Base-by-base conservation (phyloP, 768 basidiomycete species). In the Rhizopogon sp. region DNA sequence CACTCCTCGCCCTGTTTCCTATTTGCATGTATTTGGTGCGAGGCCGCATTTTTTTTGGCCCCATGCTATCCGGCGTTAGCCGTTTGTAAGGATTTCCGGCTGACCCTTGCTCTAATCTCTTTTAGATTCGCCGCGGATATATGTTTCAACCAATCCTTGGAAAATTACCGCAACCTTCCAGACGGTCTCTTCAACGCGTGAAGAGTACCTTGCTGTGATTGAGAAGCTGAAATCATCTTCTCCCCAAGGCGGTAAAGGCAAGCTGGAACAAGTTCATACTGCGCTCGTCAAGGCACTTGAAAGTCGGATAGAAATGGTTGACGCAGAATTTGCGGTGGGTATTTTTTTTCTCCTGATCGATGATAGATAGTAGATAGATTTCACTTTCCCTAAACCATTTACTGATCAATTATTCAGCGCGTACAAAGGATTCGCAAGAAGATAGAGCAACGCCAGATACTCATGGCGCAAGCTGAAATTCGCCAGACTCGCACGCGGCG, bases 141-240 rank as follows among this genome's bases (percentile, higher is more conserved):
- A 90, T 64, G 73, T 80, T 39, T 93, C 91, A 35, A 89, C 88
- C 13, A 94, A 94, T 69, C 92, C 92, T 20, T 94, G 90, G 90
- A 94, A 93, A 74, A 85, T 85, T 42, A 82, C 85, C 8, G 85
- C 89, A 33, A 85, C 86, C 14, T 88, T 93, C 63, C 78, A 84
- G 61, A 77, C 85, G 10, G 70, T 87, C 51, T 81, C 88, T 13
- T 85, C 87, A 3, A 85, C 88, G 13, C 78, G 79, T 43, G 84
- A 84, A 49, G 89, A 93, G 65, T 93, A 92, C 63, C 53, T 83
- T n/a, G 74, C 72, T 5, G 66, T 82, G 43, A 76, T 92, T 54
- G 83, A 84, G 58, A 74, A 76, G 46, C 67, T 93, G 60, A 87
- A 87, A 64, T 67, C 63, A 20, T 68, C 66, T 11, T 69, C 69